Base-by-base conservation (phyloP, 2,329 filamentous ascomycete genomes). In the Scedosporium dehoogii region DNA sequence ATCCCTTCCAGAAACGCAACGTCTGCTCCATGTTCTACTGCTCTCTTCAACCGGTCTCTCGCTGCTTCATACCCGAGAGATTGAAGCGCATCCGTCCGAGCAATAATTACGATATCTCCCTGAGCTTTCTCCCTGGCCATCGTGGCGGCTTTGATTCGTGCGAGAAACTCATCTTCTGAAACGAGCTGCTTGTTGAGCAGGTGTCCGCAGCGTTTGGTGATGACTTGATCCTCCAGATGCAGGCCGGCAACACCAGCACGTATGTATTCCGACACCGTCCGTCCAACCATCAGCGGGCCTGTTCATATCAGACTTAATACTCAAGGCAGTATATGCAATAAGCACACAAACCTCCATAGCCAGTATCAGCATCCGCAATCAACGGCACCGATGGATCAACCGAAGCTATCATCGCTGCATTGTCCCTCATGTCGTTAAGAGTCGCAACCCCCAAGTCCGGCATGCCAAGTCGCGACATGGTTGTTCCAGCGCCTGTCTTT, bases 121-220 rank as follows among this genome's bases (percentile, higher is more conserved):
- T 75, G 74, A 33, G 80, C 69, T 18, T 75, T 72, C 23, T 76
- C 71, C 2, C 84, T 74, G 1, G 83, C 81, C 6, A 76, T 72
- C 12, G 73, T 74, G 0, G 84, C 84, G 0, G 85, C 85, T 0
- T 79, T 74, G 67, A 88, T 83, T 0, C 85, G 77, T n/a, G 75
- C 71, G n/a, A 78, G 69, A 66, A 78, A 87, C 21, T 78, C 78
- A 0, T 80, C 77, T 0, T 70, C 64, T 1, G 73, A 68, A 7
- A 88, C 85, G 12, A 88, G 73, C 63, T 82, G 76, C 71, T 89
- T 89, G 61, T 84, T 83, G 0, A 73, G 71, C 0, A 89, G 75
- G 68, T 89, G 86, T 0, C 86, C 86, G 69, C 85, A 89, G 9
- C 85, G 81, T 73, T 89, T 89, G 55, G 79, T 82, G 53, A 80